Percentiles rank a stretch among this genome's conserved stretches.
These are phyloP conservation scores for Monosporascus sp. DNA, from an alignment of 2,329 filamentous ascomycete species.

Conservation along the genomic window DNA sequence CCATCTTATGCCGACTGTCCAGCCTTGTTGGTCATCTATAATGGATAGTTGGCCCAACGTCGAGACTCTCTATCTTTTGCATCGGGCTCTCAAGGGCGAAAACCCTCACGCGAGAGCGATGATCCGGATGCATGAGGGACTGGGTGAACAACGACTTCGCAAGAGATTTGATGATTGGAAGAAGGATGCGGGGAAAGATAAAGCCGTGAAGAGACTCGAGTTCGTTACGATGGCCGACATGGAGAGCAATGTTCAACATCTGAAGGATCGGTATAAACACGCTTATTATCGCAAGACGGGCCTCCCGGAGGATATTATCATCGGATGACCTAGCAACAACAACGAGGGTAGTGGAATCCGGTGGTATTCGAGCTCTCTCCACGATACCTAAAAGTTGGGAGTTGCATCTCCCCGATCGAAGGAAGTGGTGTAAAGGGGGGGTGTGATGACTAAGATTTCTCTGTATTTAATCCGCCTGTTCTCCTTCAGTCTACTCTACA, in stretches of 20 bases:
- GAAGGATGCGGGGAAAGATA: constrained; percentile 14
- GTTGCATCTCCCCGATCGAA: too few relatives aligned
- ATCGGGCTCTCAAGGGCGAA: constrained; percentile 18
- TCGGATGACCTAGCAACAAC: constrained; percentile 15
- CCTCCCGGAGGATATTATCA: constrained; percentile 21
- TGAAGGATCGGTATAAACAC: constrained; percentile 15
- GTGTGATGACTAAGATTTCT: too few relatives aligned
- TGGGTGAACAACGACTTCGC: constrained; percentile 14
- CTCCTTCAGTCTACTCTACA: too few relatives aligned
- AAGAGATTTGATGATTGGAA: constrained; percentile 26
- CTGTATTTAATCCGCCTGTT: too few relatives aligned
- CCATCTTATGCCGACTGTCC: constrained; percentile 7
- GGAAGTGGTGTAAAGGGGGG: too few relatives aligned
- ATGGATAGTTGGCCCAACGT: constrained; percentile 24
- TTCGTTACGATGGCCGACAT: constrained; percentile 21
- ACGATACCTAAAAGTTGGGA: too few relatives aligned
- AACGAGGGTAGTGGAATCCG: too few relatives aligned
- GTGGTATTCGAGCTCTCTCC: too few relatives aligned
- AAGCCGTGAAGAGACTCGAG: constrained; percentile 16
- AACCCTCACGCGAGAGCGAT: constrained; percentile 21
- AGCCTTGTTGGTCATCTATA: constrained; percentile 24
- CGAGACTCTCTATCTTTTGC: constrained; percentile 25
- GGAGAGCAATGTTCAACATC: constrained; percentile 8
- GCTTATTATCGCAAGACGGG: constrained; percentile 21
- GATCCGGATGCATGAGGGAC: constrained; percentile 18